These are phyloP conservation scores for Talaromyces sp. DNA, from an alignment of 2,329 filamentous ascomycete species.

Conservation along the genomic window DNA sequence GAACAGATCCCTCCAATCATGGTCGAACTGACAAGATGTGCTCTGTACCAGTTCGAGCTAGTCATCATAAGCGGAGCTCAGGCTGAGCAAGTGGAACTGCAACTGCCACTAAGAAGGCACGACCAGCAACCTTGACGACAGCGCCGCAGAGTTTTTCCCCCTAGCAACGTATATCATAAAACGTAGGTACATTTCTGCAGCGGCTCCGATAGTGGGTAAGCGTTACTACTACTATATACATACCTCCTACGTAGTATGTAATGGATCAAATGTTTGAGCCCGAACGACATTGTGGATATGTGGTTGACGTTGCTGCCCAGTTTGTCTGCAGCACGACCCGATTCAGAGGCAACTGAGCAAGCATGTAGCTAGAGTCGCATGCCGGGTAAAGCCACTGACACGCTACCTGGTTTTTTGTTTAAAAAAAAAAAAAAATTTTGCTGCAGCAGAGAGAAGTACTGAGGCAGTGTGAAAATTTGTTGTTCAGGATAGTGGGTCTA, in stretches of 20 bases:
- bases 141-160: neutral
- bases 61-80: conserved; percentile 8
- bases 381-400: neutral
- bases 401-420: neutral
- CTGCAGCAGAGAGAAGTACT: neutral
- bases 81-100: conserved; percentile 6
- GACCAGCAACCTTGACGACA: conserved; percentile 23
- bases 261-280: neutral
- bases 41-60: neutral
- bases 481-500: conserved; percentile 3
- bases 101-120: conserved; percentile 17
- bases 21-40: neutral
- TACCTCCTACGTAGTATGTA: too few species aligned
- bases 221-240: neutral
- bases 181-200: conserved; percentile 1
- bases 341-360: neutral
- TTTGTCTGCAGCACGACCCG: conserved; percentile 23
- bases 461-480: conserved; percentile 12
- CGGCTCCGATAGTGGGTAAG: neutral
- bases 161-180: neutral
- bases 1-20: neutral
- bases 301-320: conserved; percentile 37
- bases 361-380: neutral
- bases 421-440: neutral
- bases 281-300: neutral